phyloP scores from a whole-genome alignment of 2,329 filamentous ascomycete genomes.

The Alternaria alternata region DNA sequence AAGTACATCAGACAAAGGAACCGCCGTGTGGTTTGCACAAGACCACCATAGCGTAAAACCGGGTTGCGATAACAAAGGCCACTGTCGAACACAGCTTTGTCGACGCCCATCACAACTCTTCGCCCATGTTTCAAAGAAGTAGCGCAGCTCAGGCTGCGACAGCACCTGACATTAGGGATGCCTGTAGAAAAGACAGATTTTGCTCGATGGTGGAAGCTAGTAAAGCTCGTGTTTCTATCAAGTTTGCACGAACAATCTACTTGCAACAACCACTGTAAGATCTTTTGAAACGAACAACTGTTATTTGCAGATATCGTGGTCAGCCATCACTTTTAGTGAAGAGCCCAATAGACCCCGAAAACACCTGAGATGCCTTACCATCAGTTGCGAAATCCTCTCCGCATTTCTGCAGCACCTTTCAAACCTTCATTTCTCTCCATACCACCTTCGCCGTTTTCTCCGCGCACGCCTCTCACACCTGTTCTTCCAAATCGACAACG shows the following conservation, averaged over 20 bases:
- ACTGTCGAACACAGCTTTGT: constrained; percentile 8
- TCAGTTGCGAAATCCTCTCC: constrained; percentile 7
- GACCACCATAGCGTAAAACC: neutral
- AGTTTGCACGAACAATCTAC: neutral
- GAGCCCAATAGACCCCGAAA: neutral
- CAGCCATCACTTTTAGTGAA: neutral
- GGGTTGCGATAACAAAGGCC: constrained; percentile 10
- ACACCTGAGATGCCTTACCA: neutral
- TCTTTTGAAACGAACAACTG: neutral
- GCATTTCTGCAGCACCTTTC: constrained; percentile 52
- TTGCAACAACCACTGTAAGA: neutral
- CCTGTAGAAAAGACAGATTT: neutral
- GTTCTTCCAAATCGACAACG: constrained; percentile 3
- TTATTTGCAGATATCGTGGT: neutral
- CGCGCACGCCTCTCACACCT: constrained; percentile 36
- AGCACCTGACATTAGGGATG: neutral
- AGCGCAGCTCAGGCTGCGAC: neutral
- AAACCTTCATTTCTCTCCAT: constrained; percentile 55
- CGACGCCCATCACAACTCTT: neutral
- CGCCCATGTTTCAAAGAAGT: constrained; percentile 8
- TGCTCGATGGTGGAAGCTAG: neutral
- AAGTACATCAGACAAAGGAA: constrained; percentile 5
- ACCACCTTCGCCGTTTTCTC: constrained; percentile 56
- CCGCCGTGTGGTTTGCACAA: neutral
- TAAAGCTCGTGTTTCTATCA: neutral